Conservation (phyloP, 2,329 filamentous ascomycete genomes). For the Bertia moriformis region DNA sequence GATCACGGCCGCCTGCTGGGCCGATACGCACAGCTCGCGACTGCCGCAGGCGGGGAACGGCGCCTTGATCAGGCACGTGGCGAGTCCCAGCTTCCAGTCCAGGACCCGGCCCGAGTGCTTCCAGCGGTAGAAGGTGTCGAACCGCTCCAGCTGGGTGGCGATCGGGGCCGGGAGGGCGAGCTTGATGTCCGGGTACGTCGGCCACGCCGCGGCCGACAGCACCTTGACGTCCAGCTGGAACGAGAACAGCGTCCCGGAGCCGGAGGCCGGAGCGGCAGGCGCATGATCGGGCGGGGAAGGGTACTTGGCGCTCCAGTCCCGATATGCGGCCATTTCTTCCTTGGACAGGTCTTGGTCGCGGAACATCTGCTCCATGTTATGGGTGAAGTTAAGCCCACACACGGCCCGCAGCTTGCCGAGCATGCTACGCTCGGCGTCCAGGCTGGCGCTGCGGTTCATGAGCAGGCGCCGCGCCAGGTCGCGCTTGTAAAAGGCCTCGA, state of each 20-base stretch:
- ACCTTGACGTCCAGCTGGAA: conserved; percentile 70
- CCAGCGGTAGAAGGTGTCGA: conserved; percentile 71
- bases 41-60: conserved; percentile 62
- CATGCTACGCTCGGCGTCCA: conserved; percentile 94
- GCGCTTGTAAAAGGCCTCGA: conserved; percentile 98
- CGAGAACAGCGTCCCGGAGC: background rate
- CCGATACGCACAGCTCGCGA: conserved; percentile 81
- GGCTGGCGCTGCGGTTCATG: conserved; percentile 82
- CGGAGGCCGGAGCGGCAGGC: too few relatives aligned
- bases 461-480: conserved; percentile 82
- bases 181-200: conserved; percentile 63
- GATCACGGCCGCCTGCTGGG: conserved; percentile 81
- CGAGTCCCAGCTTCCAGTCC: conserved; percentile 85
- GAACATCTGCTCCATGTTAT: conserved; percentile 98
- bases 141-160: conserved; percentile 61
- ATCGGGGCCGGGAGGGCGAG: conserved; percentile 66
- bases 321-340: conserved; percentile 74
- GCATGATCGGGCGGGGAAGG: too few relatives aligned
- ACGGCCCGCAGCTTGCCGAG: conserved; percentile 79
- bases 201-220: conserved; percentile 84
- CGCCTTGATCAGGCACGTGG: conserved; percentile 75
- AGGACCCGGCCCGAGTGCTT: conserved; percentile 82
- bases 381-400: conserved; percentile 85
- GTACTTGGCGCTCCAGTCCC: conserved; percentile 27
- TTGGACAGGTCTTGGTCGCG: conserved; percentile 88